Base-by-base conservation (phyloP, 306 rosid genomes). In the Quillaja saponaria region DNA sequence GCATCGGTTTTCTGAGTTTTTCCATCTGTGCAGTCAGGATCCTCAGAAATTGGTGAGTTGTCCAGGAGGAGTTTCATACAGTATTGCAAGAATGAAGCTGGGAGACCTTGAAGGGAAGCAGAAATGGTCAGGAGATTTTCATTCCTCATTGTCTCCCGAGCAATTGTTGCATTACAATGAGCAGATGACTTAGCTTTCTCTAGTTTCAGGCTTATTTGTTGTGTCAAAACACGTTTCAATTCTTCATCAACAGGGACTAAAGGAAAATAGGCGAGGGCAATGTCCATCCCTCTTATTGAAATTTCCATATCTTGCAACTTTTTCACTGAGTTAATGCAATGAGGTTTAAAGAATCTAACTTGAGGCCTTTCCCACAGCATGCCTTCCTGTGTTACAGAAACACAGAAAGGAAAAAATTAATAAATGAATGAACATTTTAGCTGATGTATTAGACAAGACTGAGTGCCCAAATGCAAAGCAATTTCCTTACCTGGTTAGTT, bases 321-420 rank as follows among this genome's bases (percentile, higher is more conserved):
- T 14, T 73, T 78, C 56, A 66, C 81, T 61, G 55, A 41, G 47
- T 69, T 68, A 59, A 46, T 61, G 61, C 56, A 56, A 17, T 55
- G 44, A 8, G 77, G 68, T 28, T 62, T 68, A 10, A 66, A 65
- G 41, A 76, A 10, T 53, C 20, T 74, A 33, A 33, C 59, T 6
- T 40, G 79, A 13, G 80, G 90, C 51, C 74, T 70, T 67, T 91
- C 95, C 96, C 96, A 91, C 11, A 41, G 56, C 83, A 88, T 15
- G 8, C 84, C 92, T 49, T 70, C 87, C 92, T 91, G 83, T 64
- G 57, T 74, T 21, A 33, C 49, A 35, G 34, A 17, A 14, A 69
- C 65, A 66, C n/a, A n/a, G n/a, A n/a, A n/a, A n/a, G n/a, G n/a
- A 7, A 5, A 63, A 31, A 61, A 37, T 5, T 37, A 37, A 37